phyloP scores from a whole-genome alignment of 1,284 basidiomycete species.

The Puccinia horiana region DNA sequence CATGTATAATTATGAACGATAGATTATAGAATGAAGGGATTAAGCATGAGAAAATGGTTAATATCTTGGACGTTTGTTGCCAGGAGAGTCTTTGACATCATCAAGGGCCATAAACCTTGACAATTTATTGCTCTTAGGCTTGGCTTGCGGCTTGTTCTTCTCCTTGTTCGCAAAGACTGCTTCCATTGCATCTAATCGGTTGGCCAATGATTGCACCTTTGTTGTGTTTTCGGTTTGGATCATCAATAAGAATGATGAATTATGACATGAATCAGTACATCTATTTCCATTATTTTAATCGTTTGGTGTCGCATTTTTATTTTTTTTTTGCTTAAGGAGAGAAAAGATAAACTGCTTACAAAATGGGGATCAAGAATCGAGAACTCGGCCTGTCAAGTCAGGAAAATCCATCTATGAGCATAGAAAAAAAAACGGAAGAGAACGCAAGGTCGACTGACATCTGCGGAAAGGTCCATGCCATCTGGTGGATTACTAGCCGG shows the following conservation, averaged over 20 bases:
- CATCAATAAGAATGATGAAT: no score
- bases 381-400: no score
- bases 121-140: background rate
- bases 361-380: no score
- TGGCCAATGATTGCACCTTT: background rate
- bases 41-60: background rate
- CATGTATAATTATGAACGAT: background rate
- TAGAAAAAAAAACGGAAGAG: background rate
- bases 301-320: no score
- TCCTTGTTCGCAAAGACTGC: background rate
- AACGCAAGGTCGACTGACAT: background rate
- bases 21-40: background rate
- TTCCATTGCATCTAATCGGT: background rate
- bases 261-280: no score
- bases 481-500: background rate
- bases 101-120: constrained; percentile 2
- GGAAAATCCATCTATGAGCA: background rate
- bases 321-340: no score
- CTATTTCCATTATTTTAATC: no score
- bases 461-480: background rate
- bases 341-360: no score
- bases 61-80: background rate
- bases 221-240: background rate
- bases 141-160: background rate
- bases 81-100: background rate